phyloP scores from a whole-genome alignment of 345 rosid genomes.

The Microthlaspi erraticum region DNA sequence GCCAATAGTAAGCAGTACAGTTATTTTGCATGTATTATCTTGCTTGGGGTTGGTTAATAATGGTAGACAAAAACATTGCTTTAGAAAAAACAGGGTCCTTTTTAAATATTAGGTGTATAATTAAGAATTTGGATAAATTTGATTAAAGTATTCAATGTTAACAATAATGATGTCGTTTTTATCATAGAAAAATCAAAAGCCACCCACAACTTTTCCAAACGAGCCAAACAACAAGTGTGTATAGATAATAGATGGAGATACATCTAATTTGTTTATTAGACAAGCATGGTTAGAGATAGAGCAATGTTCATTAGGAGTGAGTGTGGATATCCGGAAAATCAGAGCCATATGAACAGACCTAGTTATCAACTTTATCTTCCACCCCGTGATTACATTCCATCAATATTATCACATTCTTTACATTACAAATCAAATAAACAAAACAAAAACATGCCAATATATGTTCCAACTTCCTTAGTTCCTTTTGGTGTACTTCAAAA shows the following conservation, averaged over 20 bases:
- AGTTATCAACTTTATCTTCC: background rate
- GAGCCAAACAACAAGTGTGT: slow-evolving; percentile 26
- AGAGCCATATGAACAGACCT: too few species aligned
- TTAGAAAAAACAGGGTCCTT: background rate
- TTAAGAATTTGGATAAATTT: background rate
- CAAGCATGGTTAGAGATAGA: slow-evolving; percentile 11
- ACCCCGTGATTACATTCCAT: background rate
- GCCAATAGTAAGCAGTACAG: background rate
- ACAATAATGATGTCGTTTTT: background rate
- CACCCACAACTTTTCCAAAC: background rate
- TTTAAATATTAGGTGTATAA: background rate
- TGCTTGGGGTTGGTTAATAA: background rate
- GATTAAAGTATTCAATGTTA: background rate
- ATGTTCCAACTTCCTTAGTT: too few species aligned
- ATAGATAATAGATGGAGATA: background rate
- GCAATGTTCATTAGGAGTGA: background rate
- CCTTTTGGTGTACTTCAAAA: slow-evolving; percentile 13
- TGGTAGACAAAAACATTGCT: background rate
- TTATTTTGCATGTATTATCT: background rate
- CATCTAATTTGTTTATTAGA: background rate
- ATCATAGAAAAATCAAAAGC: slow-evolving; percentile 6
- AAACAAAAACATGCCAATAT: background rate
- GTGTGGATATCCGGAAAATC: background rate
- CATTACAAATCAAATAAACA: background rate
- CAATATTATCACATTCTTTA: too few species aligned